Evolutionary conservation across 2,329 filamentous ascomycete species (phyloP).

Genomic region (Colletotrichum sp.): DNA sequence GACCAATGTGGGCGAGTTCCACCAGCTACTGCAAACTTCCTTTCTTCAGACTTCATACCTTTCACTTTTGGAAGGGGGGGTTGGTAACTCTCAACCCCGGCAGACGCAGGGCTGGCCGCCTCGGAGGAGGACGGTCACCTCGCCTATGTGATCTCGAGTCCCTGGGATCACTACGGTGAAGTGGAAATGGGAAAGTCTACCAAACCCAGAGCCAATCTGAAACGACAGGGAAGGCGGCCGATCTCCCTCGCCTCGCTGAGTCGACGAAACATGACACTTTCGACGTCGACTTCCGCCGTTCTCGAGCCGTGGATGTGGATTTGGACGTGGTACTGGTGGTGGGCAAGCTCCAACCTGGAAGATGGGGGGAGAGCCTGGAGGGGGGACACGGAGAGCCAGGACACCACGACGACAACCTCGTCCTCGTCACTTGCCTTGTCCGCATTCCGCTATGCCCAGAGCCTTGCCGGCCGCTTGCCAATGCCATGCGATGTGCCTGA

Average conservation of each 20-base stretch:
- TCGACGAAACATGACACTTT: constrained; percentile 21
- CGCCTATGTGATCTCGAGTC: not conserved
- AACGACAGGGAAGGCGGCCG: constrained; percentile 18
- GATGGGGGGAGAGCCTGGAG: not conserved
- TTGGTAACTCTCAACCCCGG: not conserved
- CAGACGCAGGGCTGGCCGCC: not conserved
- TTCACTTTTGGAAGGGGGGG: not conserved
- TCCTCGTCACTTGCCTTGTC: not conserved
- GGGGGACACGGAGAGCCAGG: not conserved
- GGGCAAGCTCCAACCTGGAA: not conserved
- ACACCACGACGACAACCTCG: constrained; percentile 5
- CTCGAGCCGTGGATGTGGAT: not conserved
- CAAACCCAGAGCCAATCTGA: constrained; percentile 13
- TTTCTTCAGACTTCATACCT: not conserved
- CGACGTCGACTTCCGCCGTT: constrained; percentile 6
- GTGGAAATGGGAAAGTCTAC: not conserved
- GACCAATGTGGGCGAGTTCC: constrained; percentile 11
- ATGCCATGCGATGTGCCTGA: not conserved
- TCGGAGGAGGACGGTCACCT: not conserved
- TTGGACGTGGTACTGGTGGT: not conserved
- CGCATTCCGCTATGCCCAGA: not conserved
- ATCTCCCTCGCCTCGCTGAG: constrained; percentile 19
- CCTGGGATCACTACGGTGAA: not conserved
- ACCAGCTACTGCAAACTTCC: constrained; percentile 4
- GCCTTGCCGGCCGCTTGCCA: not conserved